Evolutionary conservation across 352 stramenopile genomes (phyloP), one percentile per base, ranked within the genome.

Genomic region (Globisporangium nagaii): DNA sequence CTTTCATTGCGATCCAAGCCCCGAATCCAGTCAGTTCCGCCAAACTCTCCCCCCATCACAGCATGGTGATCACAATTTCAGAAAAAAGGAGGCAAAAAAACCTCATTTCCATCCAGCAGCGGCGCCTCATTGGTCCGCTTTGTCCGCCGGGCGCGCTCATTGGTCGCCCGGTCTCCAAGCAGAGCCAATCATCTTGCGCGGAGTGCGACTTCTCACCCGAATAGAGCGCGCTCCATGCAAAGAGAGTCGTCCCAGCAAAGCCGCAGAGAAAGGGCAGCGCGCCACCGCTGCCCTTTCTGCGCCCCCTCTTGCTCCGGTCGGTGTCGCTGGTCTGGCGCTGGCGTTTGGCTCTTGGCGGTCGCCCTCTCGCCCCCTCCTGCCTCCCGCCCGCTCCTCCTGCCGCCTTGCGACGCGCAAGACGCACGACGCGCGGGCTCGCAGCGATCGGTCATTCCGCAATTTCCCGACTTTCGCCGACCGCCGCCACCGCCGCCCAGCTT

Each of bases 391-490:
- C 30, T 10, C 10, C 30, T 10, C 8, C 28, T 20, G 8, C 27
- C n/a, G 25, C 37, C 10, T 4, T 4, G 22, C 42, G 22, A 24
- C 17, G 19, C 41, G 22, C 25, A 31, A 28, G 12, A 22, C 20
- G 11, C 15, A 27, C 17, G 15, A 10, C 22, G 20, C 24, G 24
- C 47, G 24, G 7, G 22, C 45, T 11, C 27, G 34, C 28, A 11
- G 19, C 30, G 17, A 50, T 37, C 39, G 63, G 64, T 70, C 74
- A 85, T 83, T 85, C 74, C 70, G 69, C 74, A 85, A 83, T 83
- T 85, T 81, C 71, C 71, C 68, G 69, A 72, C 63, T 62, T 54
- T 71, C 51, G 61, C 58, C 61, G 62, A 71, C 66, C 42, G 39
- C 56, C 46, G 50, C 51, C 42, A 50, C 17, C 32, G 24, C 22